Base-by-base conservation (phyloP, 148 eudicot species). In the Chenopodium berlandieri region DNA sequence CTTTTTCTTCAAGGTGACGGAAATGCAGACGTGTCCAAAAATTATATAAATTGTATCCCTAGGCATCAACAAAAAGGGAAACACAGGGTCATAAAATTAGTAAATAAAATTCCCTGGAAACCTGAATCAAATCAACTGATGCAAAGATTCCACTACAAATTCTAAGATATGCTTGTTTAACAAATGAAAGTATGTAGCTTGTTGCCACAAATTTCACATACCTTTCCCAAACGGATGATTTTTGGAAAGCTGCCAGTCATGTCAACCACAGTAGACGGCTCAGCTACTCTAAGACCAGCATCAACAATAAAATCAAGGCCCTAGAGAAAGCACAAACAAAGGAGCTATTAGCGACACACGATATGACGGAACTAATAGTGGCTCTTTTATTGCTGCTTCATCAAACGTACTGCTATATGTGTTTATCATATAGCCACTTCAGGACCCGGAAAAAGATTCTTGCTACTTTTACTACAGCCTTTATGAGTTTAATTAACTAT, bases 251-350 rank as follows among this genome's bases (percentile, higher is more conserved):
- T 88, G 25, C 90, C 90, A 69, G 90, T 95, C 97, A 95, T 93
- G 88, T 93, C 94, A 73, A 95, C 93, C 23, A 95, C 95, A 78
- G 98, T 95, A 56, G 98, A 95, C 30, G 98, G 95, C 77, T 95
- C 95, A 77, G 98, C 95, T 83, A 90, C 80, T 88, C 98, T 87
- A 76, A 85, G 81, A 79, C 98, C 98, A 86, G 95, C 97, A 92
- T 89, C 97, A 76, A 95, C 90, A 68, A 95, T 85, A 80, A 93
- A 93, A 85, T 95, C 97, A 82, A 95, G 94, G 75, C 98, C 98
- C 98, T 94, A 77, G 12, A 83, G 27, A 67, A 77, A 64, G 20
- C 22, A 74, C 19, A 56, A 71, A 46, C 63, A 77, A 17, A 58
- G 9, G 14, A 67, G 56, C 60, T 6, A 69, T 69, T 14, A 52